Base-by-base conservation (phyloP, 306 rosid genomes). In the Sophora flavescens region DNA sequence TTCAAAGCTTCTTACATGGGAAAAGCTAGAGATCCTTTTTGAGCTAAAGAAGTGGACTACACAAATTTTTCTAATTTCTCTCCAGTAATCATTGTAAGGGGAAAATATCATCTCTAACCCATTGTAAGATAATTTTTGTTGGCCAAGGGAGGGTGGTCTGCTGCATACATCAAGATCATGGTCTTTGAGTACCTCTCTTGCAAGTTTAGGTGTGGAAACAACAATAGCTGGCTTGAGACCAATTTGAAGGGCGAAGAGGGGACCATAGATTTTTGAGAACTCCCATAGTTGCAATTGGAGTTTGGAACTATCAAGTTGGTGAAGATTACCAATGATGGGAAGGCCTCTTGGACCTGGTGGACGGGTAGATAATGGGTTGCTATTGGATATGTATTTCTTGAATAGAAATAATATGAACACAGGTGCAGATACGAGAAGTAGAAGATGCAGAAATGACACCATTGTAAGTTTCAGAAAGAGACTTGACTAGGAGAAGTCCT, bases 281-380 rank as follows among this genome's bases (percentile, higher is more conserved):
- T 48, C 1, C 74, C 74, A 68, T 6, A 50, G 30, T n/a, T 68
- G 60, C 6, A 53, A 17, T 11, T 36, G 3, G 47, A 70, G 47
- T 10, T 33, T 70, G n/a, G 35, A 36, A 36, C 11, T 16, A 18
- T 70, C 51, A 6, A 71, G 51, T 53, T 71, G 76, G 8, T 18
- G 76, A 56, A 71, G 65, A 41, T 71, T 71, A 2, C 76, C 76
- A 18, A 71, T 38, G 26, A 71, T 71, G 18, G 76, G 76, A 56
- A 71, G 65, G 76, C 39, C 76, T 56, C n/a, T 56, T 12, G 65
- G 76, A 13, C 76, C 76, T 38, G 76, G 76, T 18, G 54, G 65
- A 71, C 16, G 51, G 50, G 51, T 5, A 13, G 58, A 22, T 15
- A 42, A 22, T 15, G 15, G 48, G 16, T 22, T 48, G 14, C 50